A percentile compares a stretch with the other conserved stretches of the same genome.
Conservation (phyloP, 2,329 filamentous ascomycete species). For the Monilinia laxa region DNA sequence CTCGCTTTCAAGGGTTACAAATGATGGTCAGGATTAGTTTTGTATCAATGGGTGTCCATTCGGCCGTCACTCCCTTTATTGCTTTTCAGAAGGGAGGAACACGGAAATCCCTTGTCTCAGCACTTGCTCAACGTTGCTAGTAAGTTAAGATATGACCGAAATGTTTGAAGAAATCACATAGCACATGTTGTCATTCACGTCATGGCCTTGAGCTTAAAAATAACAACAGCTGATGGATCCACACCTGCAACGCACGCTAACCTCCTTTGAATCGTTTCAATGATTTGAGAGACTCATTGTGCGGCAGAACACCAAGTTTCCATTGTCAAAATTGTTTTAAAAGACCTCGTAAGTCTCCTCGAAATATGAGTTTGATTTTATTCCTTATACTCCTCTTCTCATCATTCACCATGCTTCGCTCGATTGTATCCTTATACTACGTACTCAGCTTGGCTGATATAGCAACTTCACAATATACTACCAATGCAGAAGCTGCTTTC, state of each 20-base stretch:
- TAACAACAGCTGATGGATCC: constrained; percentile 3
- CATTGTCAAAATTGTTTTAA: background rate
- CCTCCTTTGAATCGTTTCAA: background rate
- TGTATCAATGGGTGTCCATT: constrained; percentile 1
- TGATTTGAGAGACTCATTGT: background rate
- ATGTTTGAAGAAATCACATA: background rate
- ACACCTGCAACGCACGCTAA: background rate
- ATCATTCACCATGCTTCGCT: constrained; percentile 14
- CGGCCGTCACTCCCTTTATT: background rate
- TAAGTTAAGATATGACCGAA: background rate
- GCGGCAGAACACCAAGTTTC: background rate
- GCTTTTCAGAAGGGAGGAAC: background rate
- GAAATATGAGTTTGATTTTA: background rate
- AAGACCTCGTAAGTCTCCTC: background rate
- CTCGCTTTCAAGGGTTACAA: background rate
- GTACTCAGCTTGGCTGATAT: constrained; percentile 13
- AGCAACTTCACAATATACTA: constrained; percentile 23
- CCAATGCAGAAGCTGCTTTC: constrained; percentile 40
- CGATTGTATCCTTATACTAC: constrained; percentile 4
- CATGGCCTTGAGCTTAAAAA: background rate
- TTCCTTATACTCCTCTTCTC: background rate
- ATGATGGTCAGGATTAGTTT: background rate
- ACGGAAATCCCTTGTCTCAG: background rate
- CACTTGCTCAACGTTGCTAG: background rate
- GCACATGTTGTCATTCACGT: background rate